Evolutionary conservation across 441 rosid genomes (phyloP).

Genomic region (Erodium moschatum): DNA sequence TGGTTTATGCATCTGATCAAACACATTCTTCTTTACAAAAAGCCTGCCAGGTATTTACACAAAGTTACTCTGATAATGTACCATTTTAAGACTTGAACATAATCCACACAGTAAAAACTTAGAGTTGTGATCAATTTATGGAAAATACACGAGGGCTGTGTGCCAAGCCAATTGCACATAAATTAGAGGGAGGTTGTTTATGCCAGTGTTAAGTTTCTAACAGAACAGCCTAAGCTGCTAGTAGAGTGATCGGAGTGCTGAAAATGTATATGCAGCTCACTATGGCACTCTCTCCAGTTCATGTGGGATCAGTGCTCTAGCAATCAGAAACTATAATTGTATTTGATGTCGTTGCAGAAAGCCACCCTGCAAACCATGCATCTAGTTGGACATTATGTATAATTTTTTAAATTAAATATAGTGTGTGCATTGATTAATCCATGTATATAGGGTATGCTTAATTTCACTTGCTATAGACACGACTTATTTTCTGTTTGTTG

Average conservation of each 20-base stretch:
- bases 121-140: not conserved
- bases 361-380: not conserved
- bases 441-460: slow-evolving; percentile 1
- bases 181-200: too few species aligned
- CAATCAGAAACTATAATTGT: not conserved
- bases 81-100: not conserved
- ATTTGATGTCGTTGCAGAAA: not conserved
- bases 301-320: not conserved
- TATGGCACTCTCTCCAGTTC: not conserved
- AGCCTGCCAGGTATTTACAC: slow-evolving; percentile 63
- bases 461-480: not conserved
- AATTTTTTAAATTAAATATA: not conserved
- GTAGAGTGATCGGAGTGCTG: too few species aligned
- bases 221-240: too few species aligned
- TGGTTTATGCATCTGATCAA: slow-evolving; percentile 77
- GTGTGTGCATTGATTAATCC: not conserved
- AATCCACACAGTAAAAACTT: not conserved
- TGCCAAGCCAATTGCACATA: too few species aligned
- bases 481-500: slow-evolving; percentile 10
- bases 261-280: not conserved
- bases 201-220: too few species aligned
- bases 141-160: not conserved
- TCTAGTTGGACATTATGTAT: not conserved
- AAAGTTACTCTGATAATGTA: not conserved
- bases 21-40: slow-evolving; percentile 73